Conservation (phyloP, 768 basidiomycete species). For the Cystobasidiopsis lactophilus region DNA sequence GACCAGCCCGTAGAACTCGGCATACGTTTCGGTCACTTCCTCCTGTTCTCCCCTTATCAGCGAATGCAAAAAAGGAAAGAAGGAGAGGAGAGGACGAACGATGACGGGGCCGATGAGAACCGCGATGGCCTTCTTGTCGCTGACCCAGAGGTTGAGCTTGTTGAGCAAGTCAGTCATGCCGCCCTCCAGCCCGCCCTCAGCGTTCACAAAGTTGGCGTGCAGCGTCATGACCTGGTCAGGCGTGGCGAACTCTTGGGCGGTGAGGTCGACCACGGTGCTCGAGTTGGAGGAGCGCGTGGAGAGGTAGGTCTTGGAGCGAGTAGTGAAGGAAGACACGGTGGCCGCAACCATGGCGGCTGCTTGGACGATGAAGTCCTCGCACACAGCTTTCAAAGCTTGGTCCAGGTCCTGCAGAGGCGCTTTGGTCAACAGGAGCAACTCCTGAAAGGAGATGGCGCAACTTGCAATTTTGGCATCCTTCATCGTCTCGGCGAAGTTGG, state of each 20-base stretch:
- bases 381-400: conserved; percentile 56
- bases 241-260: conserved; percentile 33
- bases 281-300: conserved; percentile 19
- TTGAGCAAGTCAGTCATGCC: conserved; percentile 32
- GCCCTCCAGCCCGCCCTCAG: conserved; percentile 35
- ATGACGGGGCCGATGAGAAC: conserved; percentile 53
- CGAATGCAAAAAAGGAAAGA: neutral
- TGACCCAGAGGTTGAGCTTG: conserved; percentile 52
- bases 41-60: conserved; percentile 29
- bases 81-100: conserved; percentile 17
- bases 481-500: conserved; percentile 27
- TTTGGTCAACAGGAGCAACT: neutral
- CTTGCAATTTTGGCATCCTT: conserved; percentile 50
- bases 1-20: conserved; percentile 44
- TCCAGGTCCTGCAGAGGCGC: conserved; percentile 49
- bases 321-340: conserved; percentile 43
- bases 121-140: conserved; percentile 51
- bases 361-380: conserved; percentile 56
- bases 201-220: conserved; percentile 32
- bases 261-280: conserved; percentile 19
- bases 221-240: conserved; percentile 32
- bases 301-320: conserved; percentile 29
- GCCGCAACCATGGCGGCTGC: conserved; percentile 38
- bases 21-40: conserved; percentile 51
- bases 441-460: too few relatives aligned